A percentile compares a stretch with the other conserved stretches of the same genome.
Conservation (phyloP, 176 grass and related monocot genomes). For the Eragrostis nindensis region DNA sequence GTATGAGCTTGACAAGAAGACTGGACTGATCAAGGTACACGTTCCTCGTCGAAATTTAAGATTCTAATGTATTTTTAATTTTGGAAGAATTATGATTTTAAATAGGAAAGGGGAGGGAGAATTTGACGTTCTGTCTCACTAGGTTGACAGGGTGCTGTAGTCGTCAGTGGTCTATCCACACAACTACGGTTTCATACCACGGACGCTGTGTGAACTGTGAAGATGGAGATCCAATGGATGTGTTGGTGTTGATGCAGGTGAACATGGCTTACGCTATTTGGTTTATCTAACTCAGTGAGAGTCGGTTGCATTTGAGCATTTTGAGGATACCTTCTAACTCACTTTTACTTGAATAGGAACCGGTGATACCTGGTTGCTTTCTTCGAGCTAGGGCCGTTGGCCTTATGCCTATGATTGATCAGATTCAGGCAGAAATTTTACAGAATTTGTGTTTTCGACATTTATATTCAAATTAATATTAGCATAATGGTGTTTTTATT, state of each 20-base stretch:
- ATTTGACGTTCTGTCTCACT: neutral
- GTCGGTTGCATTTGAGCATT: neutral
- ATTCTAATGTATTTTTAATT: neutral
- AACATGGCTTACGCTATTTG: slow-evolving; percentile 3
- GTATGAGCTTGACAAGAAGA: slow-evolving; percentile 62
- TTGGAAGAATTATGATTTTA: too few relatives aligned
- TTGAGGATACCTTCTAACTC: slow-evolving; percentile 4
- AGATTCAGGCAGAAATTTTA: slow-evolving; percentile 44
- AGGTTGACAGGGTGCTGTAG: slow-evolving; percentile 62
- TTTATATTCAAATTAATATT: neutral
- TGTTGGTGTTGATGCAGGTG: slow-evolving; percentile 65
- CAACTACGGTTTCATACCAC: slow-evolving; percentile 63
- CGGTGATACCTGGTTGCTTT: slow-evolving; percentile 52
- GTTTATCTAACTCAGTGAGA: neutral
- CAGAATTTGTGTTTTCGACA: neutral
- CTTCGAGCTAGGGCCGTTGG: slow-evolving; percentile 62
- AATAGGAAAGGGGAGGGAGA: neutral
- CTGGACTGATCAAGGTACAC: slow-evolving; percentile 53
- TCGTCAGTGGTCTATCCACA: slow-evolving; percentile 64
- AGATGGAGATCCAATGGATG: slow-evolving; percentile 60
- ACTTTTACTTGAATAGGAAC: slow-evolving; percentile 44
- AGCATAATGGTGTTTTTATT: slow-evolving; percentile 23
- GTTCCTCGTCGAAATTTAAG: neutral
- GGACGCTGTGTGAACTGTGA: slow-evolving; percentile 56
- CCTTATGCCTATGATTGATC: slow-evolving; percentile 75